A percentile compares a stretch with the other conserved stretches of the same genome.
Conservation (phyloP, 1,284 basidiomycete genomes). For the Cutaneotrichosporon spelunceum region DNA sequence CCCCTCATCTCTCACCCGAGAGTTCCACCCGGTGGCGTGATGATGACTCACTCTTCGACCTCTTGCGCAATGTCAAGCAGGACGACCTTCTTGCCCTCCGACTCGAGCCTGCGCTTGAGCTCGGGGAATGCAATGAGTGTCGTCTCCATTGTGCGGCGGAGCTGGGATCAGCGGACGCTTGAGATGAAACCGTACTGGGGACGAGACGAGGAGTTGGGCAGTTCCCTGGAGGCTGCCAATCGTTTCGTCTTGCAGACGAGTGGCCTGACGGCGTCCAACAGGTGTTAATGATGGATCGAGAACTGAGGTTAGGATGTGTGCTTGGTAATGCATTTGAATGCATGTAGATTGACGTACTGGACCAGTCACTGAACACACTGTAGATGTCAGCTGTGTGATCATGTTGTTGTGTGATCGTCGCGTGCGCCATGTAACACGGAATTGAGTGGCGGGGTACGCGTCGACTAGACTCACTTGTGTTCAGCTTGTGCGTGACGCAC, state of each 20-base stretch:
- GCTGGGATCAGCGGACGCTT: conserved; percentile 25
- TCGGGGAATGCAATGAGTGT: conserved; percentile 44
- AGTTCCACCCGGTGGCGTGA: not conserved
- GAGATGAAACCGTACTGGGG: conserved; percentile 34
- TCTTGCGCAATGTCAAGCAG: conserved; percentile 49
- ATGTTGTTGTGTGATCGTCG: not conserved
- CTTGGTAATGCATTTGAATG: not conserved
- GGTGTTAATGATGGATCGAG: conserved; percentile 46
- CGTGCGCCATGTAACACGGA: not conserved
- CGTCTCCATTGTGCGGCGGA: conserved; percentile 50
- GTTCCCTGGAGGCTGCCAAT: conserved; percentile 38
- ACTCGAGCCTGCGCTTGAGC: conserved; percentile 36
- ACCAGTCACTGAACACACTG: conserved; percentile 48
- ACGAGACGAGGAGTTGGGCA: conserved; percentile 47
- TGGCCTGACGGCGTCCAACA: conserved; percentile 44
- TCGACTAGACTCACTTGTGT: conserved; percentile 44
- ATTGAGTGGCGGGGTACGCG: not conserved
- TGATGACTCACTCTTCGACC: conserved; percentile 38
- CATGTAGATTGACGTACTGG: conserved; percentile 37
- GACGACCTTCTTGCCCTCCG: conserved; percentile 41
- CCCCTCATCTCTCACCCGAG: not conserved
- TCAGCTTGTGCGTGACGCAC: conserved; percentile 51
- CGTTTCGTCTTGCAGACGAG: conserved; percentile 38
- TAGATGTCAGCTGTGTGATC: conserved; percentile 8
- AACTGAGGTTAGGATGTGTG: conserved; percentile 28